Conservation (phyloP, 2,329 filamentous ascomycete species). For the Chrysoporthe deuterocubensis region DNA sequence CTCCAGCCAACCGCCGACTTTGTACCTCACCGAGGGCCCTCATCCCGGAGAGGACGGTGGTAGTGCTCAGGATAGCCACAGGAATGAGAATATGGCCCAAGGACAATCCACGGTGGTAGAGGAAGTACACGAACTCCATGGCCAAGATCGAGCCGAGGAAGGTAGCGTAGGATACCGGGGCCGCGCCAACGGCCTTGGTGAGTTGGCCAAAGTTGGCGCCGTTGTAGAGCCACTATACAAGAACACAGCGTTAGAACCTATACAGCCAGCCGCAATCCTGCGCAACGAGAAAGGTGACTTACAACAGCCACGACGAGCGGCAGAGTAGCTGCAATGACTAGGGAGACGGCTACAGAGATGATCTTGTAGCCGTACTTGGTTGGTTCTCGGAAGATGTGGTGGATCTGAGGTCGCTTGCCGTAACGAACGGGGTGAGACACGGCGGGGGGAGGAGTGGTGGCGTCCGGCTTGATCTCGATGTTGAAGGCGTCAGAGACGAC, state of each 20-base stretch:
- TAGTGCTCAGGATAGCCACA: slow-evolving; percentile 66
- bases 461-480: slow-evolving; percentile 67
- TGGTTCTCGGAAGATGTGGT: slow-evolving; percentile 85
- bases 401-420: slow-evolving; percentile 80
- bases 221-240: slow-evolving; percentile 67
- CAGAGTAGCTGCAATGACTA: slow-evolving; percentile 73
- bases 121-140: slow-evolving; percentile 90
- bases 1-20: slow-evolving; percentile 78
- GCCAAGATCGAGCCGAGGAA: slow-evolving; percentile 88
- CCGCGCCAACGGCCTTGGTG: slow-evolving; percentile 71
- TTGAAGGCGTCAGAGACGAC: slow-evolving; percentile 75
- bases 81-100: slow-evolving; percentile 86
- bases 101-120: slow-evolving; percentile 93
- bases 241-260: slow-evolving; percentile 19
- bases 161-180: slow-evolving; percentile 78
- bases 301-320: slow-evolving; percentile 74
- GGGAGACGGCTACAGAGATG: slow-evolving; percentile 74
- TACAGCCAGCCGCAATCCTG: neutral
- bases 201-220: slow-evolving; percentile 85
- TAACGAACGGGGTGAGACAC: slow-evolving; percentile 78
- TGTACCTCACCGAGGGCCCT: slow-evolving; percentile 93
- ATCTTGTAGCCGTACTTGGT: slow-evolving; percentile 79
- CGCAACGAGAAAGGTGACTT: slow-evolving; percentile 40
- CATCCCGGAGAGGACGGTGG: slow-evolving; percentile 84
- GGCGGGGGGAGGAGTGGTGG: slow-evolving; percentile 60